These are phyloP conservation scores for Talaromyces sp. DNA, from an alignment of 2,329 filamentous ascomycete genomes.

Conservation along the genomic window DNA sequence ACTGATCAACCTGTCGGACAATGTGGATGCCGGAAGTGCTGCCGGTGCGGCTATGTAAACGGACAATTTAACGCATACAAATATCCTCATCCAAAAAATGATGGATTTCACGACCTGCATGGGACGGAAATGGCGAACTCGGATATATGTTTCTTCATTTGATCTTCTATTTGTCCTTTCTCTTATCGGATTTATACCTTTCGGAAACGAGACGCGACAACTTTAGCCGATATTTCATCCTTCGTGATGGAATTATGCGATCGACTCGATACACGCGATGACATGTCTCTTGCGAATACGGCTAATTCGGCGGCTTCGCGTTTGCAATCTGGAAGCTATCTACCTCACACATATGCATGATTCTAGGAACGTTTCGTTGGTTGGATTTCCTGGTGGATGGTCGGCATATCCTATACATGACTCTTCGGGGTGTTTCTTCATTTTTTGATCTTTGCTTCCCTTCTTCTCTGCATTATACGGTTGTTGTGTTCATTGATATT, in stretches of 20 bases:
- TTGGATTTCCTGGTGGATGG: conserved; percentile 35
- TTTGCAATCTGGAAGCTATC: conserved; percentile 9
- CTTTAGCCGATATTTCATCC: neutral
- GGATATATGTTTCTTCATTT: conserved; percentile 31
- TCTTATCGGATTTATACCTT: conserved; percentile 6
- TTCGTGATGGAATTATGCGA: neutral
- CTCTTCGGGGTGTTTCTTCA: conserved; percentile 8
- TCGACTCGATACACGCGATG: neutral
- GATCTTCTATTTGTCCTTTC: conserved; percentile 19
- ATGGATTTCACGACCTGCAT: conserved; percentile 41
- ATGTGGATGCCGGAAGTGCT: conserved; percentile 59
- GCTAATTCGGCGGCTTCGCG: neutral
- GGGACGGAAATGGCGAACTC: conserved; percentile 43
- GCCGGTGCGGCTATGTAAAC: conserved; percentile 39
- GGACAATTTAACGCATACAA: conserved; percentile 34
- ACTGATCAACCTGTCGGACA: conserved; percentile 92
- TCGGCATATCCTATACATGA: conserved; percentile 30
- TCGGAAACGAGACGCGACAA: neutral
- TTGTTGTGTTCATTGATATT: conserved; percentile 25
- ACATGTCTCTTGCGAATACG: neutral
- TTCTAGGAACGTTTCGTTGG: conserved; percentile 31
- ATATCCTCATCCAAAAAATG: conserved; percentile 31
- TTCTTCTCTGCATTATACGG: conserved; percentile 28
- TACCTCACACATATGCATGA: conserved; percentile 23
- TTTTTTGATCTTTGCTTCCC: conserved; percentile 3